Conservation (phyloP, 208 protist species). For the Herpetomonas tarakana region DNA sequence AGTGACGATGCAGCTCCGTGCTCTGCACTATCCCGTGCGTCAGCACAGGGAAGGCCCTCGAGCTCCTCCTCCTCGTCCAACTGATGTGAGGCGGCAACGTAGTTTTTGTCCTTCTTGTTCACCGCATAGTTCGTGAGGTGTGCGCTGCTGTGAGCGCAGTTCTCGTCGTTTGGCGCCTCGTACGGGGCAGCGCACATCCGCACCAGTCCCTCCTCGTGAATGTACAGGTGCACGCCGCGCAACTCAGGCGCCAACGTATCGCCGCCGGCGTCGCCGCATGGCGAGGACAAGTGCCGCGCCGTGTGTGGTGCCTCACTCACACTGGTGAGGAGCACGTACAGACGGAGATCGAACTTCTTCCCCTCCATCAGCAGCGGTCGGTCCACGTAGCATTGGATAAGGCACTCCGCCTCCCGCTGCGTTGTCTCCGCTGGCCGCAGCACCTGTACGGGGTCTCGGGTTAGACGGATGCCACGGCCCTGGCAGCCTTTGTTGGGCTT, state of each 20-base stretch:
- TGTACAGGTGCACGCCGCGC: constrained; percentile 66
- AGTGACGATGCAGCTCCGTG: too few relatives aligned
- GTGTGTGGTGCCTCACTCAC: constrained; percentile 18
- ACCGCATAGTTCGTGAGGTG: constrained; percentile 92
- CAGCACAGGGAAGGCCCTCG: constrained; percentile 4
- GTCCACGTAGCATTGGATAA: constrained; percentile 88
- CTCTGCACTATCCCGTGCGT: constrained; percentile 2
- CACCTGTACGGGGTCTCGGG: constrained; percentile 37
- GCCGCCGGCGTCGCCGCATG: not conserved
- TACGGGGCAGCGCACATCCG: constrained; percentile 91
- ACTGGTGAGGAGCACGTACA: constrained; percentile 88
- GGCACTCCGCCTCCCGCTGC: constrained; percentile 32
- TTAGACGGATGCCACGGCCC: constrained; percentile 77
- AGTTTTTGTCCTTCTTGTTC: constrained; percentile 52
- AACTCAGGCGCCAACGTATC: constrained; percentile 9
- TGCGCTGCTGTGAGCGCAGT: constrained; percentile 36
- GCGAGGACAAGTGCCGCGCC: not conserved
- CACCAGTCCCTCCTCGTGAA: constrained; percentile 89
- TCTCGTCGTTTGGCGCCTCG: constrained; percentile 35
- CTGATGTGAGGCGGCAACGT: constrained; percentile 9
- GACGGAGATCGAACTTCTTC: constrained; percentile 93
- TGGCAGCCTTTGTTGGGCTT: constrained; percentile 87
- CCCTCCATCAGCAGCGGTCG: constrained; percentile 89
- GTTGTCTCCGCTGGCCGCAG: constrained; percentile 25
- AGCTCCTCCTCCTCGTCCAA: not conserved